Evolutionary conservation across 495 filamentous ascomycete genomes (phyloP).

Genomic region (Penicillium cataractarum): DNA sequence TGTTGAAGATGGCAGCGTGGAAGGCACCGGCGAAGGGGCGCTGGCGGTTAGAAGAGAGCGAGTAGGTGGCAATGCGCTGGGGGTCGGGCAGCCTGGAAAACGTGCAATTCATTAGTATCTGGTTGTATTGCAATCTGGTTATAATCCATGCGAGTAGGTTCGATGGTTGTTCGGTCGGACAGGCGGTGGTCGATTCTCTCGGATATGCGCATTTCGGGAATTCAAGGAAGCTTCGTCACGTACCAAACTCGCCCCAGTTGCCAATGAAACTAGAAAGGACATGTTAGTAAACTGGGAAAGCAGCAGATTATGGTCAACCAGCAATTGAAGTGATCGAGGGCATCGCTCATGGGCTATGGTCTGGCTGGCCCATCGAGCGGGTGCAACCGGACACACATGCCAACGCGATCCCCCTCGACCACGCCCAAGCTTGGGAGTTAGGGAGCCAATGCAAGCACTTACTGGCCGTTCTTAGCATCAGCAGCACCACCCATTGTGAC

Average conservation of each 20-base stretch:
- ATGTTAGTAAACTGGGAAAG: constrained; percentile 21
- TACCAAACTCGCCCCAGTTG: constrained; percentile 84
- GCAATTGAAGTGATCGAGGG: not conserved
- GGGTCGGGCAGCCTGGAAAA: constrained; percentile 46
- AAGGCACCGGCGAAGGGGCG: constrained; percentile 63
- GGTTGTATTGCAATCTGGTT: not conserved
- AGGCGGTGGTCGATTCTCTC: not conserved
- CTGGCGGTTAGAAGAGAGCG: constrained; percentile 67
- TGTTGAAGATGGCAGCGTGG: constrained; percentile 67
- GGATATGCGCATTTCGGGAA: constrained; percentile 17
- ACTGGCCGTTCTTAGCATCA: constrained; percentile 71
- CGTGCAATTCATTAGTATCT: constrained; percentile 8
- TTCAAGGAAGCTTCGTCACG: constrained; percentile 39
- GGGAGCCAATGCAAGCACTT: constrained; percentile 46
- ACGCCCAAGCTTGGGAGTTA: constrained; percentile 19
- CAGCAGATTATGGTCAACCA: not conserved
- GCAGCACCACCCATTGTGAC: constrained; percentile 70
- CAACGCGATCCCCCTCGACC: constrained; percentile 9
- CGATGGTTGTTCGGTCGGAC: not conserved
- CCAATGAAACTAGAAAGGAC: constrained; percentile 72
- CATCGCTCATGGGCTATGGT: not conserved
- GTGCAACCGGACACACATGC: constrained; percentile 28
- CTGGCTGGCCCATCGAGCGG: constrained; percentile 19
- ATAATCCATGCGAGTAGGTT: not conserved
- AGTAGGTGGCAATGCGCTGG: constrained; percentile 67